Base-by-base conservation (phyloP, 371 early-diverging fungal genomes). In the Basidiobolus heterosporus region DNA sequence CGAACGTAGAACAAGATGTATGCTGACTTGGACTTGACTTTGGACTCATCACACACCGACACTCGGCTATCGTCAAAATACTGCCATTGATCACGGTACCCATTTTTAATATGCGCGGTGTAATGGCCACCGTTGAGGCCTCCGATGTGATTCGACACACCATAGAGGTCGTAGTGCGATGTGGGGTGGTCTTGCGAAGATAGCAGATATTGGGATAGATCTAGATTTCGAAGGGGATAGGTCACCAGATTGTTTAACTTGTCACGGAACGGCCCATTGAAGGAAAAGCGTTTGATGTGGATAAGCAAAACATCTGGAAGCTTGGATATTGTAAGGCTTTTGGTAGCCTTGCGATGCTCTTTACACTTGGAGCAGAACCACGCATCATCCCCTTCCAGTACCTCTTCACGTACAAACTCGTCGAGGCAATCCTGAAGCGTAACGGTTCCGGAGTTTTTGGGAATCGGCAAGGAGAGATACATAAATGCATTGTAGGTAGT, bases 251-350 rank as follows among this genome's bases (percentile, higher is more conserved):
- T 84, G 44, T 91, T 90, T 38, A 97, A 57, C 57, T 94, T 95
- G 59, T 93, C 78, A 39, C 84, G 74, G 58, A 94, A 94, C 5
- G 85, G 90, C 0, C 96, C 96, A 46, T 88, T 75, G 47, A 67
- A 85, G n/a, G 82, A 85, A 50, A 95, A 97, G 16, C 96, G 74
- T 57, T 94, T 95, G 52, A 97, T 53, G 49, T 94, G 92, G 38
- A 97, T 75, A 36, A 95, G 53, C 15, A 97, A 57, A 6, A 97
- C 80, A 47, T 80, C 72, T 0, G 98, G 98, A 18, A 95, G 63
- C 24, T 76, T 67, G 2, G 87, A 75, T 3, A 97, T 62, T 6
- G 77, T 72, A 45, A 92, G 51, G 13, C 65, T 64, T 55, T 97
- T 97, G 18, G 67, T 74, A 0, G 92, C 75, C 16, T 68, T 62